phyloP scores from a whole-genome alignment of 306 rosid genomes.

The Quercus parvula region DNA sequence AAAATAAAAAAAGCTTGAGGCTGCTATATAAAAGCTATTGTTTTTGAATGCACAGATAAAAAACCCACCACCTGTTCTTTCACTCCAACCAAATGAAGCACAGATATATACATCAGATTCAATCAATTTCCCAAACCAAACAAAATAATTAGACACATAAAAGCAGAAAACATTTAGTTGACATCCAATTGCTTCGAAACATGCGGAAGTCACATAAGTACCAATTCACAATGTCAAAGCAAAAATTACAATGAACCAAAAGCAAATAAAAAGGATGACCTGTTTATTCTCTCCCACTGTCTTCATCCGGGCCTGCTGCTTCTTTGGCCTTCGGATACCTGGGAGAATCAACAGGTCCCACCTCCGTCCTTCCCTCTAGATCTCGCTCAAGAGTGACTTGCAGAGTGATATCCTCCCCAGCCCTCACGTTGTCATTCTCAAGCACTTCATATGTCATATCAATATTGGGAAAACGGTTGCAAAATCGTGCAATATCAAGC shows the following conservation, averaged over 20 bases:
- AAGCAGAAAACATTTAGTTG: too few species aligned
- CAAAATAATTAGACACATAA: too few species aligned
- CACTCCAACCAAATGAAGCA: too few species aligned
- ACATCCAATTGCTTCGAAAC: too few species aligned
- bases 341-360: conserved; percentile 67
- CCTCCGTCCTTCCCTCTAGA: conserved; percentile 66
- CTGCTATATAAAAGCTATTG: too few species aligned
- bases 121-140: too few species aligned
- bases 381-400: conserved; percentile 76
- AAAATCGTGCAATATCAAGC: conserved; percentile 73
- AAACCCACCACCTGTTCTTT: too few species aligned
- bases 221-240: too few species aligned
- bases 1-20: too few species aligned
- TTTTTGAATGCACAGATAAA: too few species aligned
- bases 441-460: conserved; percentile 71
- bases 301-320: conserved; percentile 41
- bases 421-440: conserved; percentile 49
- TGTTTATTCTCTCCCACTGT: conserved; percentile 35
- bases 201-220: too few species aligned
- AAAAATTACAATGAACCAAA: background rate
- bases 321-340: conserved; percentile 83
- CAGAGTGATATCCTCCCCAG: conserved; percentile 62
- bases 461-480: conserved; percentile 80
- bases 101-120: too few species aligned
- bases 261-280: background rate